Base-by-base conservation (phyloP, 2,329 filamentous ascomycete species). In the Cercospora brassicicola region DNA sequence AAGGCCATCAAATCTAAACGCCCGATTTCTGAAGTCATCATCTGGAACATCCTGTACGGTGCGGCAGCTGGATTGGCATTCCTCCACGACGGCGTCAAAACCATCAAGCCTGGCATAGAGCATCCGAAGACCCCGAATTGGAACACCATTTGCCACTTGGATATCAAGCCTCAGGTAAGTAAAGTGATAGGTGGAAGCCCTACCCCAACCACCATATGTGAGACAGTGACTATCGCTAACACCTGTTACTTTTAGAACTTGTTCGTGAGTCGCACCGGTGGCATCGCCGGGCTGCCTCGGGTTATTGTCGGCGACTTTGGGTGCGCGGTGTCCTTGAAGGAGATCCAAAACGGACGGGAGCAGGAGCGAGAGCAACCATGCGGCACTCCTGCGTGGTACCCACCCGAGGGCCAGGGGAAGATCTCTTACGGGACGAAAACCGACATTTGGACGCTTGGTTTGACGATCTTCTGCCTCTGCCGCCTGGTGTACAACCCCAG, bases 31-130 rank as follows among this genome's bases (percentile, higher is more conserved):
- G 67, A 68, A 36, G 30, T 39, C 9, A 33, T 5, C 3, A 28
- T 68, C 59, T 71, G 69, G 69, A 67, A 69, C 10, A 39, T 71
- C 15, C 13, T 66, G 4, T 45, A 67, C 10, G 62, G 69, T 23
- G 65, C 69, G 9, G 65, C 68, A 15, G 51, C 31, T 39, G 71
- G 65, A 20, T 56, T 73, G 31, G 65, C 65, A 3, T 73, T 72
- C 42, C 65, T 72, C 90, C 72, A 73, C 48, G 53, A 66, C 18
- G 72, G 72, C 4, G 56, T 65, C 28, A 67, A 61, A 23, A 51
- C 59, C 9, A 56, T 67, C 51, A 18, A 18, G 36, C 60, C 60
- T 4, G 39, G 56, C 20, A 33, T 30, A 3, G 30, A 64, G 13
- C 5, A 56, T 6, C 28, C 31, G 0, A 60, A 62, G 26, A 23